A percentile compares a stretch with the other conserved stretches of the same genome.
Conservation (phyloP, 768 basidiomycete species). For the Polyporus arcularius region DNA sequence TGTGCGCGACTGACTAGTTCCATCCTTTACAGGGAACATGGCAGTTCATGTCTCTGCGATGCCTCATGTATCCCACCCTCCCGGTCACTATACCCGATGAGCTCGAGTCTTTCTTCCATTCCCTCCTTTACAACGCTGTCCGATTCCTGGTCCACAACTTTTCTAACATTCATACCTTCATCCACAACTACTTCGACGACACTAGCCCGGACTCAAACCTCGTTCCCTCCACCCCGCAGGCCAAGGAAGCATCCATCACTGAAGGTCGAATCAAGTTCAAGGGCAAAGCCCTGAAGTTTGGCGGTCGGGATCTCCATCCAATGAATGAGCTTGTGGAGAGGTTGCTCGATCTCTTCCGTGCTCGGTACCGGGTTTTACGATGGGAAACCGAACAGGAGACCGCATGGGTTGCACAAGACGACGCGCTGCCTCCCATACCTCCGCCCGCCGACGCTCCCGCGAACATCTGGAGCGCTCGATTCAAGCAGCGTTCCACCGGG, state of each 20-base stretch:
- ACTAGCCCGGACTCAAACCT: not conserved
- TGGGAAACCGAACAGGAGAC: not conserved
- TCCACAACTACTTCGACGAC: constrained; percentile 1
- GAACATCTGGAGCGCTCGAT: too few relatives aligned
- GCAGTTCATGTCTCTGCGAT: constrained; percentile 20
- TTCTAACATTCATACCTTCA: not conserved
- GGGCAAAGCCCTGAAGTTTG: not conserved
- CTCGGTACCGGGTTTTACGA: not conserved
- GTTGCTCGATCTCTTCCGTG: not conserved
- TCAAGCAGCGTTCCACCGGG: too few relatives aligned
- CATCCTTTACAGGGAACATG: constrained; percentile 18
- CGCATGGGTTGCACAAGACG: too few relatives aligned
- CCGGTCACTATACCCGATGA: constrained; percentile 16
- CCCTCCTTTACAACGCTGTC: constrained; percentile 8
- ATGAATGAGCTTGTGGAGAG: not conserved
- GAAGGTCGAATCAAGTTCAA: not conserved
- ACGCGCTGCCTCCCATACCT: too few relatives aligned
- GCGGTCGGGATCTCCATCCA: not conserved
- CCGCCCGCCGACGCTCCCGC: too few relatives aligned
- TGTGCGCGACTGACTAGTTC: not conserved
- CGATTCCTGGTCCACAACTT: constrained; percentile 5
- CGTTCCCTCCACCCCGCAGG: not conserved
- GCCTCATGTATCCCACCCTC: constrained; percentile 5
- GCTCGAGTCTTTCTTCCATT: constrained; percentile 21
- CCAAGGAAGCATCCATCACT: not conserved